Base-by-base conservation (phyloP, 768 basidiomycete species). In the Lyophyllum semitale region DNA sequence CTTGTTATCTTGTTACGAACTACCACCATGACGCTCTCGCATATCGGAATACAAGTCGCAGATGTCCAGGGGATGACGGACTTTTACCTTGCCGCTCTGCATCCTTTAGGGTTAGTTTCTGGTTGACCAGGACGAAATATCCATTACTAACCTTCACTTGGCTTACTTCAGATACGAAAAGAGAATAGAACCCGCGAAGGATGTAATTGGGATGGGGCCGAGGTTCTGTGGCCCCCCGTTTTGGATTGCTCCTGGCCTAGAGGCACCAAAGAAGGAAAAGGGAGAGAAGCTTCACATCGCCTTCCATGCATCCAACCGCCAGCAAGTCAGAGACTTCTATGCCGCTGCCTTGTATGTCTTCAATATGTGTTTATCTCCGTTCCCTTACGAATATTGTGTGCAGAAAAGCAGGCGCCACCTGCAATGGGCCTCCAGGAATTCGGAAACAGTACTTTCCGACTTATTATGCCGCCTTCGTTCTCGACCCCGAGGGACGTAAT, bases 401-500 rank as follows among this genome's bases (percentile, higher is more conserved):
- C 40, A 51, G 50, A 33, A 51, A 51, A 30, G 50, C 40, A 11
- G 50, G 40, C 17, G 40, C 40, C 8, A 51, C 37, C 15, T 51
- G 50, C 18, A 51, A 51, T 18, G 40, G 50, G 8, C 40, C 50
- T 13, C 50, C 50, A 18, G 50, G 50, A 41, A n/a, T 51, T 51
- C 50, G 50, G 13, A 42, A 51, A 30, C 50, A 51, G 11, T 51
- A 51, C 17, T 41, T 51, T 20, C 40, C 50, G 26, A 51, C 50
- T 3, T 51, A 51, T 22, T 42, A 51, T 32, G 50, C 38, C 25
- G 50, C 50, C 8, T 51, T 42, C 27, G 50, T 51, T n/a, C 25
- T 51, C 9, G 50, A 51, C 38, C 50, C 50, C 4, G 50, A 51
- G 37, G 50, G 40, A 22, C 50, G 50, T 22, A 51, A 51, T 29